These are phyloP conservation scores for Penicillium malachiteum DNA, from an alignment of 495 filamentous ascomycete genomes.

Conservation along the genomic window DNA sequence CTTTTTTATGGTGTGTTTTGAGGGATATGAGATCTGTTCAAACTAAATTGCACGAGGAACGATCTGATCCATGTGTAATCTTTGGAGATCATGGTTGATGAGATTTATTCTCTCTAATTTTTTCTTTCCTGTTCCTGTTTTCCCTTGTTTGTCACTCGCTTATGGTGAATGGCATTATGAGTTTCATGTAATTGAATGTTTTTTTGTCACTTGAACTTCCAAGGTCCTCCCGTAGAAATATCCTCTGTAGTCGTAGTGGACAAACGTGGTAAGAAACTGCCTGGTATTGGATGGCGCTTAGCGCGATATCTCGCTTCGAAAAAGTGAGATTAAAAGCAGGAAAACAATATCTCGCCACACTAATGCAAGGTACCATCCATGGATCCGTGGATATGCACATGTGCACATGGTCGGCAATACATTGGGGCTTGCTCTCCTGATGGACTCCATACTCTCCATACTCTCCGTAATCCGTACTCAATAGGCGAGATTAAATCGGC, in stretches of 20 bases:
- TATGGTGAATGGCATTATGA: neutral
- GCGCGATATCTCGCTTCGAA: no score
- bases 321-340: no score
- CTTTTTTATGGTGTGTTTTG: neutral
- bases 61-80: constrained; percentile 15
- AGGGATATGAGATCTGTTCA: constrained; percentile 15
- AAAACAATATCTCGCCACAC: no score
- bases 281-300: no score
- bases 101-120: neutral
- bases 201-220: neutral
- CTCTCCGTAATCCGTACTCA: no score
- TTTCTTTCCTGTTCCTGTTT: constrained; percentile 10
- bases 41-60: constrained; percentile 21
- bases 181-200: constrained; percentile 5
- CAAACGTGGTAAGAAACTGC: no score
- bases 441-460: neutral
- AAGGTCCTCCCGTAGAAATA: neutral
- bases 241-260: neutral
- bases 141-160: neutral
- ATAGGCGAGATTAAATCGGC: neutral
- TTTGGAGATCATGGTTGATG: constrained; percentile 5
- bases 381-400: neutral
- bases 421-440: neutral
- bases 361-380: no score
- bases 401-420: neutral